These are phyloP conservation scores for Ceratocystiopsis minuta DNA, from an alignment of 2,329 filamentous ascomycete species.

Conservation along the genomic window DNA sequence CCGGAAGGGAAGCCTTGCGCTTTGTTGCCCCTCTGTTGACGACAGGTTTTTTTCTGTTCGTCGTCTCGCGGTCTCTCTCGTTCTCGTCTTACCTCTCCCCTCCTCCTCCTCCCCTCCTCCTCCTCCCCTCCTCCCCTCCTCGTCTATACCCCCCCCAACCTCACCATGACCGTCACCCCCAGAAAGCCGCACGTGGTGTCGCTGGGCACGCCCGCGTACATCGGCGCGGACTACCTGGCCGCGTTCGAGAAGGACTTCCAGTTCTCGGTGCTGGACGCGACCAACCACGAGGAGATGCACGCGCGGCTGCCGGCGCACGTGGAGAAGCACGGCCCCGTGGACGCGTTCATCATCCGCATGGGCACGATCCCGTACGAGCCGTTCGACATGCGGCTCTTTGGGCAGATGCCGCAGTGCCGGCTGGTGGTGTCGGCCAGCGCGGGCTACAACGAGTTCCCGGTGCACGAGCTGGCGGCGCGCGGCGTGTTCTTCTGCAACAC, in stretches of 20 bases:
- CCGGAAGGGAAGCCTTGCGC: no score
- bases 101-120: no score
- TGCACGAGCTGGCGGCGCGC: constrained; percentile 22
- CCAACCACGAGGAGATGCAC: constrained; percentile 19
- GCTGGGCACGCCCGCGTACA: constrained; percentile 22
- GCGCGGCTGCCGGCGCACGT: constrained; percentile 19
- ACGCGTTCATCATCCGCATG: constrained; percentile 31
- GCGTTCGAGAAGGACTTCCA: constrained; percentile 20
- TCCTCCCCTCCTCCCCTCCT: no score
- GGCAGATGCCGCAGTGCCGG: constrained; percentile 22
- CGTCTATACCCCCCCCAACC: no score
- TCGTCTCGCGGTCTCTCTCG: no score
- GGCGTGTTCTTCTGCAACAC: constrained; percentile 36
- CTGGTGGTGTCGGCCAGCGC: constrained; percentile 29
- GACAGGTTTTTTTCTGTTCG: no score
- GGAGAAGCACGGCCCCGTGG: constrained; percentile 20
- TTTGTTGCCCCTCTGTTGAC: no score
- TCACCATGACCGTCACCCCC: background rate
- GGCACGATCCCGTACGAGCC: constrained; percentile 29
- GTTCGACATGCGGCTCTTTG: constrained; percentile 27
- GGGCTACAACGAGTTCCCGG: constrained; percentile 29
- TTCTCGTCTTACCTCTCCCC: no score
- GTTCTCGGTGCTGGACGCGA: constrained; percentile 21
- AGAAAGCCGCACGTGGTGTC: constrained; percentile 23
- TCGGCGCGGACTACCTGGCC: constrained; percentile 21